Conservation (phyloP, 2,329 filamentous ascomycete genomes). For the Claviceps sp. region DNA sequence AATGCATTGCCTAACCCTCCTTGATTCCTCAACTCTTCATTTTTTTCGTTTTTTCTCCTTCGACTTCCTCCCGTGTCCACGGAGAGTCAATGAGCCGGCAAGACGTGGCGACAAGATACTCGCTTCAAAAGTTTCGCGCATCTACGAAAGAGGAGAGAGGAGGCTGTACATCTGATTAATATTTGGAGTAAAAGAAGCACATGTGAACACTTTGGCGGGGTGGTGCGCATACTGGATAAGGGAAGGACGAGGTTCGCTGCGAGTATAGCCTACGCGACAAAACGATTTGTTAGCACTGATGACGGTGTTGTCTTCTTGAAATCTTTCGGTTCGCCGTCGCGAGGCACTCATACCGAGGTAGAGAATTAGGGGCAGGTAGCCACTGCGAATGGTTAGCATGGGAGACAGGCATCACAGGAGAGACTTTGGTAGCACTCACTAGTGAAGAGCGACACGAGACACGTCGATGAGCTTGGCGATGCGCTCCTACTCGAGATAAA, state of each 20-base stretch:
- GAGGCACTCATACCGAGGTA: conserved; percentile 61
- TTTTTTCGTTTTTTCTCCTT: not conserved
- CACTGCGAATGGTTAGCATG: conserved; percentile 42
- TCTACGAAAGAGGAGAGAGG: conserved; percentile 50
- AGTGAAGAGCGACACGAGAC: conserved; percentile 87
- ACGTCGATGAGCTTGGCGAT: conserved; percentile 94
- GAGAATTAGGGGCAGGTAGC: conserved; percentile 90
- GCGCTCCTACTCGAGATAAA: conserved; percentile 56
- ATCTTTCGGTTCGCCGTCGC: not conserved
- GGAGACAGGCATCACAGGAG: not conserved
- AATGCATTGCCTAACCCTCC: not conserved
- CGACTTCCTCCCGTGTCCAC: not conserved
- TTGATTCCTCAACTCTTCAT: not conserved
- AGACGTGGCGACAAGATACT: not conserved
- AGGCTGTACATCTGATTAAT: conserved; percentile 30
- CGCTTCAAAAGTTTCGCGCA: not conserved
- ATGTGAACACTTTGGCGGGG: not conserved
- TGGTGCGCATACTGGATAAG: conserved; percentile 36
- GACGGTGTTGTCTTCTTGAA: not conserved
- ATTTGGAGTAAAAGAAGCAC: not conserved
- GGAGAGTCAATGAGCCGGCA: not conserved
- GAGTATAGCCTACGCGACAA: conserved; percentile 63
- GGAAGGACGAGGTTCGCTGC: conserved; percentile 81
- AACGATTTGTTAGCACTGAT: conserved; percentile 13
- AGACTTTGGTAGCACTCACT: conserved; percentile 43